phyloP scores from a whole-genome alignment of 2,329 filamentous ascomycete species.

The Microcyclosporella mali region DNA sequence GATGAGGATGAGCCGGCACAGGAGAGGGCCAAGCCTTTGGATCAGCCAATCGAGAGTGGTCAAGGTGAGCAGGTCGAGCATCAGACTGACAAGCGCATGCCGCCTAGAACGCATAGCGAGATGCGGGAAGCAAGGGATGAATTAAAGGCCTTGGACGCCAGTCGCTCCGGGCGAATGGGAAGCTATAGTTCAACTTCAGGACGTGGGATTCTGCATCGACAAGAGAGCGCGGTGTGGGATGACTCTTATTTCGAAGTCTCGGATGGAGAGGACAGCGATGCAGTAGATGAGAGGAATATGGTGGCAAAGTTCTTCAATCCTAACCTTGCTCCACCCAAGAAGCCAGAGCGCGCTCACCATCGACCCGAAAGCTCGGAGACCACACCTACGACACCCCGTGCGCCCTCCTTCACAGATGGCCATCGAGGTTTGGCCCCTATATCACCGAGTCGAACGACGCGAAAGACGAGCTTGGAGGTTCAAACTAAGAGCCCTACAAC shows the following conservation, averaged over 20 bases:
- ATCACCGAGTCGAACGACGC: conserved; percentile 10
- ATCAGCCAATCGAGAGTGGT: conserved; percentile 49
- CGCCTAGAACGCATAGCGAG: conserved; percentile 43
- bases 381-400: background rate
- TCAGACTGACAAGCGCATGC: conserved; percentile 36
- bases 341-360: conserved; percentile 20
- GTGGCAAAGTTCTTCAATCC: conserved; percentile 27
- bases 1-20: conserved; percentile 61
- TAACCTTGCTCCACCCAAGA: conserved; percentile 16
- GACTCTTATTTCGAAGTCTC: conserved; percentile 43
- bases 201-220: conserved; percentile 23
- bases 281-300: conserved; percentile 30
- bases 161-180: conserved; percentile 24
- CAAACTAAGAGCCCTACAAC: conserved; percentile 10
- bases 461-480: conserved; percentile 6
- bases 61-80: conserved; percentile 29
- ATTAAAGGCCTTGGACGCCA: conserved; percentile 34
- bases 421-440: conserved; percentile 36
- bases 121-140: conserved; percentile 41
- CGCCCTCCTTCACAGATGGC: conserved; percentile 22
- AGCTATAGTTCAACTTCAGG: conserved; percentile 18
- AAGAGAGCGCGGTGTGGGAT: conserved; percentile 44
- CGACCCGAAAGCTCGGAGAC: conserved; percentile 5
- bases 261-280: conserved; percentile 42
- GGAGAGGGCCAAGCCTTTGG: conserved; percentile 60